phyloP scores from a whole-genome alignment of 179 eudicot genomes.

The Beta lomatogona region DNA sequence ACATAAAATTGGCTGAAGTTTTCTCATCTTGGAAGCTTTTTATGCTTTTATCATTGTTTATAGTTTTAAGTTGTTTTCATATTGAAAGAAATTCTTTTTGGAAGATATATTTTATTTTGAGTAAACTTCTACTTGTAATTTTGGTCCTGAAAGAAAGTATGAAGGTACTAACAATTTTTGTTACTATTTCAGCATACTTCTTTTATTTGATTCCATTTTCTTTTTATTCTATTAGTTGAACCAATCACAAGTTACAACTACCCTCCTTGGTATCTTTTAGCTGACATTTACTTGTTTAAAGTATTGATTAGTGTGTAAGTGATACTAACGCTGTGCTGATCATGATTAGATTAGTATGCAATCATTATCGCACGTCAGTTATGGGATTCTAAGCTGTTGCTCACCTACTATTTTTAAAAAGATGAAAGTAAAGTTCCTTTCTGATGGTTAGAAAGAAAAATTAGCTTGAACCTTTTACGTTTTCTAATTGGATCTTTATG shows the following conservation, averaged over 20 bases:
- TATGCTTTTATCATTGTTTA: slow-evolving; percentile 7
- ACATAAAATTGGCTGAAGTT: slow-evolving; percentile 10
- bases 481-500: neutral
- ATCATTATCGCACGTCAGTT: slow-evolving; percentile 11
- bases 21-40: neutral
- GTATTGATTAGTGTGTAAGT: neutral
- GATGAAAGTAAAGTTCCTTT: slow-evolving; percentile 7
- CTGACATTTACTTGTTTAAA: slow-evolving; percentile 2
- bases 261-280: neutral
- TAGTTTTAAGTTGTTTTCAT: slow-evolving; percentile 17
- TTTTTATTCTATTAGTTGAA: too few relatives aligned
- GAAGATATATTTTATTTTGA: slow-evolving; percentile 8
- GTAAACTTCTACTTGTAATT: slow-evolving; percentile 9
- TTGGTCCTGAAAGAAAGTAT: neutral
- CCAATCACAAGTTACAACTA: neutral
- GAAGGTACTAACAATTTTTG: too few relatives aligned
- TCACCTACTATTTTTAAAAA: slow-evolving; percentile 11
- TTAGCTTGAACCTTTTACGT: neutral
- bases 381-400: slow-evolving; percentile 23
- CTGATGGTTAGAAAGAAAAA: neutral
- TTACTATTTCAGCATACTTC: too few relatives aligned
- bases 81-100: slow-evolving; percentile 19
- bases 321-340: neutral
- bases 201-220: too few relatives aligned
- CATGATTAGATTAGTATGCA: slow-evolving; percentile 1